A percentile compares a stretch with the other conserved stretches of the same genome.
Evolutionary conservation across 192 early-diverging fungal species (phyloP).

Genomic region (Coemansia sp.): DNA sequence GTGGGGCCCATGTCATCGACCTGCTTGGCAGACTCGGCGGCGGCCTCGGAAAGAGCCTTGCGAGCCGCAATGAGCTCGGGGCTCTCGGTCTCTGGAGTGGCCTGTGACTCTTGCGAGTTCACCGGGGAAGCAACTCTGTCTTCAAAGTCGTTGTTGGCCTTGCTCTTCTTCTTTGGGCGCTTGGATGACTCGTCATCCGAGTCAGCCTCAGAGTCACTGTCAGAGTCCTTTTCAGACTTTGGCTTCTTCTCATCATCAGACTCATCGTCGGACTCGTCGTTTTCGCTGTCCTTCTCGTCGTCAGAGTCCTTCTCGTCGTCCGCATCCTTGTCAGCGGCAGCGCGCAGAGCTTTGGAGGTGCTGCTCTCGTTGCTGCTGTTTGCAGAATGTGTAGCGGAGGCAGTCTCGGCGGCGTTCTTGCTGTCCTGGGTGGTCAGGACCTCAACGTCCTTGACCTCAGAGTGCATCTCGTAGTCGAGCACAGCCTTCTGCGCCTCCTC

Average conservation of each 20-base stretch:
- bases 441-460: slow-evolving; percentile 16
- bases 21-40: slow-evolving; percentile 34
- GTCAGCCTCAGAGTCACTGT: slow-evolving; percentile 5
- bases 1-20: slow-evolving; percentile 11
- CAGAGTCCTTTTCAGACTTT: slow-evolving; percentile 1
- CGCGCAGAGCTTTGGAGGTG: slow-evolving; percentile 3
- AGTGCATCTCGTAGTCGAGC: slow-evolving; percentile 28
- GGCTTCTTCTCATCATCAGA: slow-evolving; percentile 1
- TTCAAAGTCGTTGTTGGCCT: not conserved
- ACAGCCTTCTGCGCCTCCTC: slow-evolving; percentile 35
- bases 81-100: too few relatives aligned
- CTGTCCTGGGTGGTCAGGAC: slow-evolving; percentile 22
- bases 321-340: slow-evolving; percentile 2
- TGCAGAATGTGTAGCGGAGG: not conserved
- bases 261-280: slow-evolving; percentile 4
- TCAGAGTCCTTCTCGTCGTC: slow-evolving; percentile 9
- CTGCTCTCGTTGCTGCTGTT: not conserved
- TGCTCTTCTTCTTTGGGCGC: slow-evolving; percentile 3
- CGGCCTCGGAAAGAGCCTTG: slow-evolving; percentile 34
- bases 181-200: slow-evolving; percentile 8
- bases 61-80: slow-evolving; percentile 14
- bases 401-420: not conserved
- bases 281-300: slow-evolving; percentile 16
- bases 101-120: too few relatives aligned
- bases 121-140: not conserved